Conservation (phyloP, 2,329 filamentous ascomycete species). For the Calonectria honghensis region DNA sequence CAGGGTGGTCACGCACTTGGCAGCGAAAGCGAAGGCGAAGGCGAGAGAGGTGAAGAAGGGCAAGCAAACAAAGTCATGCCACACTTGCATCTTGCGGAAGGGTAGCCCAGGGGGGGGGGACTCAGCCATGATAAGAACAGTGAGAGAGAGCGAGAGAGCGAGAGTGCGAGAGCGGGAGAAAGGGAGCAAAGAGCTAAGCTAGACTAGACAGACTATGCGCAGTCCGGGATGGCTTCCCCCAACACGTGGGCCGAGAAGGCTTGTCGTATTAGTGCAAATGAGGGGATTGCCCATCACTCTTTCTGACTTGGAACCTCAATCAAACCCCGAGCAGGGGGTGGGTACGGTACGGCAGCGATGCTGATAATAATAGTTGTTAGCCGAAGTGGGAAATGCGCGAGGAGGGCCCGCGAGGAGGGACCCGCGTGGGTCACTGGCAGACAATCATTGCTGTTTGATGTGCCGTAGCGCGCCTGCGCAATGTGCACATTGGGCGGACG, state of each 20-base stretch:
- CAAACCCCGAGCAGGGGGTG: conserved; percentile 22
- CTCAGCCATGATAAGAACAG: not conserved
- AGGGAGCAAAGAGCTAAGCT: not conserved
- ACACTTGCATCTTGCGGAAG: not conserved
- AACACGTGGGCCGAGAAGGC: conserved; percentile 4
- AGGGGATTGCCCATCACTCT: conserved; percentile 23
- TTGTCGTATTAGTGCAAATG: conserved; percentile 17
- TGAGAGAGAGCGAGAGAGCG: not conserved
- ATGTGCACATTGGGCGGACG: not conserved
- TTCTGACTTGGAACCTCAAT: conserved; percentile 24
- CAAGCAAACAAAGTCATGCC: not conserved
- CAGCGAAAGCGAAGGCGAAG: conserved; percentile 18
- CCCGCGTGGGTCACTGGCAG: not conserved
- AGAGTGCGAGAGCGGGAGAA: not conserved
- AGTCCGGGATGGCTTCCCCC: not conserved
- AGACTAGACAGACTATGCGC: not conserved
- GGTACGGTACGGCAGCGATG: not conserved
- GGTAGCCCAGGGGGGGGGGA: not conserved
- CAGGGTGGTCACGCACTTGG: not conserved
- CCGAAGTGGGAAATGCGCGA: conserved; percentile 10
- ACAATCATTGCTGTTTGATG: conserved; percentile 13
- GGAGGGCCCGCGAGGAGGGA: not conserved
- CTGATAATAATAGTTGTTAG: not conserved
- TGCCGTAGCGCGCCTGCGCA: not conserved
- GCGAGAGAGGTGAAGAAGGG: not conserved